phyloP scores from a whole-genome alignment of 2,329 filamentous ascomycete species.

The Fusarium phyllophilum region DNA sequence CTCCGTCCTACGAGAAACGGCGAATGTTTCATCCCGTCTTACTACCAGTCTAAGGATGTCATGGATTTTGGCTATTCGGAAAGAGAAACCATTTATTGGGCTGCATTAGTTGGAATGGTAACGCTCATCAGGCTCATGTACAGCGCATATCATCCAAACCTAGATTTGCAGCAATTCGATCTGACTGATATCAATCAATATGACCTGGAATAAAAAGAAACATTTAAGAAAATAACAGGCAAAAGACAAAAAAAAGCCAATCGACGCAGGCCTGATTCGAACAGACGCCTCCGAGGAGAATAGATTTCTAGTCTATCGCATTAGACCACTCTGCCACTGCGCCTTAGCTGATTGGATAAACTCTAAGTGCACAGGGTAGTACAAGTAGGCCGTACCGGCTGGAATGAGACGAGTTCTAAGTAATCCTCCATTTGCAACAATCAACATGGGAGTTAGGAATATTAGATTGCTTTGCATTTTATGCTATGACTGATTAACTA shows the following conservation, averaged over 20 bases:
- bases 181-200: no score
- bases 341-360: slow-evolving; percentile 22
- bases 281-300: slow-evolving; percentile 35
- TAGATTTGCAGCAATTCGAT: neutral
- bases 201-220: neutral
- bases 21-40: neutral
- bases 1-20: neutral
- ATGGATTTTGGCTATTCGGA: no score
- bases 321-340: slow-evolving; percentile 36
- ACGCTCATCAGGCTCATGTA: no score
- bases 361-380: fast-evolving
- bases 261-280: slow-evolving; percentile 34
- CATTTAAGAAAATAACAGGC: fast-evolving
- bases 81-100: neutral
- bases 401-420: no score
- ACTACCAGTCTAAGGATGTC: neutral
- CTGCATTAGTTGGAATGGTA: neutral
- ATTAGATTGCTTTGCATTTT: neutral
- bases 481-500: neutral
- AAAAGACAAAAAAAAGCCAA: neutral
- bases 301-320: slow-evolving; percentile 37
- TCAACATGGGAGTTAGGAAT: neutral
- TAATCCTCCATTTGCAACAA: neutral
- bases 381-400: neutral
- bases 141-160: neutral